A percentile compares a stretch with the other conserved stretches of the same genome.
phyloP scores from a whole-genome alignment of 257 asterid species.

The Linaria vulgaris region DNA sequence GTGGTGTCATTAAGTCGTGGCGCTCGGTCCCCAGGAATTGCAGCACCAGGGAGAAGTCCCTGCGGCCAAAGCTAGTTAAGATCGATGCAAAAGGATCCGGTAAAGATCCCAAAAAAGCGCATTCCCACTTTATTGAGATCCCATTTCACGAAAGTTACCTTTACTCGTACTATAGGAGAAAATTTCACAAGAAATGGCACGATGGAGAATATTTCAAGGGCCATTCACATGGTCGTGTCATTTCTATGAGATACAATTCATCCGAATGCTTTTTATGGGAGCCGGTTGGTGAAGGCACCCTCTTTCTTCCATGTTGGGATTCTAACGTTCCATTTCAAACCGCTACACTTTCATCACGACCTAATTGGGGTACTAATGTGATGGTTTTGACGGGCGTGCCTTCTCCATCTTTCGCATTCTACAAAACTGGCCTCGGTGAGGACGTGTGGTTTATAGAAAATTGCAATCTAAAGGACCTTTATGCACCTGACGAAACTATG shows the following conservation, averaged over 20 bases:
- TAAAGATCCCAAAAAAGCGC: not conserved
- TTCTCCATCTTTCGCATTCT: not conserved
- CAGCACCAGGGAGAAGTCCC: not conserved
- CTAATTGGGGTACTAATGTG: not conserved
- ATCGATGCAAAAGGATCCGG: too few species aligned
- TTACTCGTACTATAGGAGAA: not conserved
- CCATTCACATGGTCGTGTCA: conserved; percentile 9
- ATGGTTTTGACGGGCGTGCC: not conserved
- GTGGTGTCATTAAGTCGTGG: too few species aligned
- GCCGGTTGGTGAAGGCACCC: not conserved
- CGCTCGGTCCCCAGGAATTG: not conserved
- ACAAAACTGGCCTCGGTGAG: too few species aligned
- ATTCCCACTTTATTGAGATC: not conserved
- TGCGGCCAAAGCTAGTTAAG: conserved; percentile 23
- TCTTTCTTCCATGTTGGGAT: not conserved
- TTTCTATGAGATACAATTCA: not conserved
- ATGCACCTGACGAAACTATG: conserved; percentile 18
- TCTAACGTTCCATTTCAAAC: conserved; percentile 7
- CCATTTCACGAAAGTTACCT: not conserved
- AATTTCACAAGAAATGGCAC: not conserved
- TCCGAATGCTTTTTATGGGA: conserved; percentile 2
- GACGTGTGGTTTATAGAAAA: not conserved
- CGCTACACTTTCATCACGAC: conserved; percentile 13
- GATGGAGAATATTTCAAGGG: conserved; percentile 3
- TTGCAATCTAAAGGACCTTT: conserved; percentile 19